Percentiles rank a stretch among this genome's conserved stretches.
These are phyloP conservation scores for Rhizoctonia solani DNA, from an alignment of 1,284 basidiomycete species.

Conservation along the genomic window DNA sequence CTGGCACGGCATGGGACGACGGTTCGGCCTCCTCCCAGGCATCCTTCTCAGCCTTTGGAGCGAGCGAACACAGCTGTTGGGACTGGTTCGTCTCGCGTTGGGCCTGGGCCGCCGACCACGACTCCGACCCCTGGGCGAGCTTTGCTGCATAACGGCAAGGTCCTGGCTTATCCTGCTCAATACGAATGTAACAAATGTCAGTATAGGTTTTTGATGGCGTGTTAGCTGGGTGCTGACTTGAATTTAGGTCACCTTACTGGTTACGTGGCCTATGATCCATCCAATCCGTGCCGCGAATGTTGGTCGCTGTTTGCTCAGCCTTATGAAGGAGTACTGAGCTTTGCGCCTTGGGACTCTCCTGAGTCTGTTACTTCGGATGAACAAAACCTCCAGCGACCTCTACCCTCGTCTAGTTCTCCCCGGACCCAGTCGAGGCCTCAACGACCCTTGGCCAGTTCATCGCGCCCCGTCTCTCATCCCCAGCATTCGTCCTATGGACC, in stretches of 20 bases:
- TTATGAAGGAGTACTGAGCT: conserved; percentile 62
- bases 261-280: conserved; percentile 68
- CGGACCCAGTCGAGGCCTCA: conserved; percentile 17
- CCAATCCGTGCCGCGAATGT: conserved; percentile 67
- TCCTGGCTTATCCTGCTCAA: conserved; percentile 68
- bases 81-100: neutral
- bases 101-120: conserved; percentile 58
- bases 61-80: conserved; percentile 25
- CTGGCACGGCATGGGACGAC: neutral
- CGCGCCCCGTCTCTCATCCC: conserved; percentile 23
- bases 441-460: conserved; percentile 37
- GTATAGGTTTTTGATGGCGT: conserved; percentile 36
- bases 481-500: neutral
- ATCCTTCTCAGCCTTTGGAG: neutral
- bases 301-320: conserved; percentile 67
- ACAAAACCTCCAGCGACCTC: conserved; percentile 49
- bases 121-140: conserved; percentile 66
- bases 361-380: conserved; percentile 38
- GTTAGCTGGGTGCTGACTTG: conserved; percentile 32
- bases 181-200: conserved; percentile 66
- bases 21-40: conserved; percentile 34
- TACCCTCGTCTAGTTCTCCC: conserved; percentile 45
- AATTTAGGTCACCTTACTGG: conserved; percentile 67
- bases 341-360: conserved; percentile 55
- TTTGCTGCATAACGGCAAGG: conserved; percentile 58